A percentile compares a stretch with the other conserved stretches of the same genome.
Evolutionary conservation across 1,284 basidiomycete genomes (phyloP).

Genomic region (Cryptococcus deneoformans): DNA sequence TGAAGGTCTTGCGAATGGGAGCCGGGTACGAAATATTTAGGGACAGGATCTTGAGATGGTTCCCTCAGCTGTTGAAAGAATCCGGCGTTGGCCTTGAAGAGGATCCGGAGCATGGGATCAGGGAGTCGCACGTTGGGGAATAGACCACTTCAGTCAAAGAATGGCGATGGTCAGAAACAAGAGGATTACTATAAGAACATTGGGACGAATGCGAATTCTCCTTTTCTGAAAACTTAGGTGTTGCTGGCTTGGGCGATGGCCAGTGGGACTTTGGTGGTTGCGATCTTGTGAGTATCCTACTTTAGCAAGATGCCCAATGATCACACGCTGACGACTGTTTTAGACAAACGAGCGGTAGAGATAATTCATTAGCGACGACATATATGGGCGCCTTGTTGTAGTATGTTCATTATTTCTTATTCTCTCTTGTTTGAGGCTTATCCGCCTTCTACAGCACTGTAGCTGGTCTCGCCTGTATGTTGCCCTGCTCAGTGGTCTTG

Average conservation of each 20-base stretch:
- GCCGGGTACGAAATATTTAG: not conserved
- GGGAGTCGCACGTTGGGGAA: no score
- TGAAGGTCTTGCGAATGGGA: not conserved
- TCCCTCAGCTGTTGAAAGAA: not conserved
- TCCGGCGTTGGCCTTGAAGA: not conserved
- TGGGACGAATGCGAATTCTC: slow-evolving; percentile 72
- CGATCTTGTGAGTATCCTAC: slow-evolving; percentile 58
- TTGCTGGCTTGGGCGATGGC: slow-evolving; percentile 78
- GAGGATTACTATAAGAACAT: slow-evolving; percentile 62
- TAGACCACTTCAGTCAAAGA: no score
- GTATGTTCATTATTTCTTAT: slow-evolving; percentile 34
- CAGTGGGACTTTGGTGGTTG: slow-evolving; percentile 72
- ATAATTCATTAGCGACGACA: slow-evolving; percentile 53
- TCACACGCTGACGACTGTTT: no score
- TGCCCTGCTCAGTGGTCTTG: no score
- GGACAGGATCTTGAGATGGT: not conserved
- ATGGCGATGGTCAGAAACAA: slow-evolving; percentile 55
- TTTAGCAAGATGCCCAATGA: not conserved
- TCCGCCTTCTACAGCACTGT: slow-evolving; percentile 41
- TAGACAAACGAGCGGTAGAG: slow-evolving; percentile 35
- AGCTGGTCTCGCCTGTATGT: slow-evolving; percentile 23
- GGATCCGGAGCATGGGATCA: not conserved
- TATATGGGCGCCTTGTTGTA: slow-evolving; percentile 43
- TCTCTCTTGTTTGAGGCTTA: not conserved
- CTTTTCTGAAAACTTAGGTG: slow-evolving; percentile 53